These are phyloP conservation scores for Collybia sordida DNA, from an alignment of 768 basidiomycete species.

Conservation along the genomic window DNA sequence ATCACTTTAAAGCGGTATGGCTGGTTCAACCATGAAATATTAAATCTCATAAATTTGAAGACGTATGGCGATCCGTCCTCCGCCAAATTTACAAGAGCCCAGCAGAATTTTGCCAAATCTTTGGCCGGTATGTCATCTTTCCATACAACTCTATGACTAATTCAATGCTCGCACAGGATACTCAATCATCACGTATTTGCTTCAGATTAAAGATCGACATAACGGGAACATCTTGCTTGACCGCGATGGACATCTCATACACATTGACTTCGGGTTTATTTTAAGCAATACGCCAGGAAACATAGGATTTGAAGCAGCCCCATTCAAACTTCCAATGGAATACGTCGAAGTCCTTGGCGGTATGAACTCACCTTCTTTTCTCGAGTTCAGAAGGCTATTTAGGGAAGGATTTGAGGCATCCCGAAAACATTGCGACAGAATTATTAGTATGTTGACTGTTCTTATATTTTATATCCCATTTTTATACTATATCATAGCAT, in stretches of 20 bases:
- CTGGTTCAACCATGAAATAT: background rate
- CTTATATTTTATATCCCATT: background rate
- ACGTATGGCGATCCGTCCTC: conserved; percentile 89
- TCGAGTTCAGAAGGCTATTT: conserved; percentile 86
- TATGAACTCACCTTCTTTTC: conserved; percentile 67
- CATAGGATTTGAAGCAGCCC: conserved; percentile 98
- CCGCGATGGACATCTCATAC: conserved; percentile 90
- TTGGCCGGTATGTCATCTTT: conserved; percentile 58
- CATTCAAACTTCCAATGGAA: conserved; percentile 94
- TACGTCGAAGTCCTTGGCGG: conserved; percentile 97
- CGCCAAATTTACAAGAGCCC: conserved; percentile 86
- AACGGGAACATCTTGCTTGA: conserved; percentile 98
- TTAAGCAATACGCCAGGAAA: conserved; percentile 96
- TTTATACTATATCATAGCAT: conserved; percentile 27
- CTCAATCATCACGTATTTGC: conserved; percentile 91
- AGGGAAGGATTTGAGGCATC: conserved; percentile 92
- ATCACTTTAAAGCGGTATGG: conserved; percentile 87
- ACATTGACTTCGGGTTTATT: conserved; percentile 99
- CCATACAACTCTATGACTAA: background rate
- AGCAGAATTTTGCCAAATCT: conserved; percentile 92
- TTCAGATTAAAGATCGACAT: conserved; percentile 98
- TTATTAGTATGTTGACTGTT: conserved; percentile 67
- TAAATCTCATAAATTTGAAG: conserved; percentile 34
- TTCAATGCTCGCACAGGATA: conserved; percentile 56
- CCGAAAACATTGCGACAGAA: conserved; percentile 93